phyloP scores from a whole-genome alignment of 2,329 filamentous ascomycete species.

The Davidsoniella neocaledoniae region DNA sequence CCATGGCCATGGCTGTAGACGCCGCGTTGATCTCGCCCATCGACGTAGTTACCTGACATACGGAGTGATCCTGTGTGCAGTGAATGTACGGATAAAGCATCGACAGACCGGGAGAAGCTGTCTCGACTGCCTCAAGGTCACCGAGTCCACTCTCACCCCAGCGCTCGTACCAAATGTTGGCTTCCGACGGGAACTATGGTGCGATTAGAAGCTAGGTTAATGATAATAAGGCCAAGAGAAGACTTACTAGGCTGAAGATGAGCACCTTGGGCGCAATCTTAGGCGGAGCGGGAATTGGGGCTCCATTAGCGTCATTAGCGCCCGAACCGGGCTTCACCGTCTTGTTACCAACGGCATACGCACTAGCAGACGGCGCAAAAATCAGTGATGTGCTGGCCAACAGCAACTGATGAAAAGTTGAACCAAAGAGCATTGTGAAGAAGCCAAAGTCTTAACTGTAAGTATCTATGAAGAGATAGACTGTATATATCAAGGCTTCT shows the following conservation, averaged over 20 bases:
- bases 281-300: neutral
- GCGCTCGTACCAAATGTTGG: constrained; percentile 42
- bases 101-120: constrained; percentile 45
- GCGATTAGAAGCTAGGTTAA: constrained; percentile 2
- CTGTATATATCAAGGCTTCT: too few species aligned
- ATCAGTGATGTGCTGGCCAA: neutral
- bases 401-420: neutral
- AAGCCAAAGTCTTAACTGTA: too few species aligned
- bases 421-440: neutral
- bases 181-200: constrained; percentile 43
- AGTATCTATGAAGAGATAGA: too few species aligned
- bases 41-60: constrained; percentile 55
- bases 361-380: neutral
- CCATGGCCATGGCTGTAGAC: constrained; percentile 43
- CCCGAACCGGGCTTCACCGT: neutral
- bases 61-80: constrained; percentile 40
- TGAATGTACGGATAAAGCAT: constrained; percentile 47
- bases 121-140: constrained; percentile 37
- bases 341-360: neutral
- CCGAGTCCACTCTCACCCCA: constrained; percentile 29
- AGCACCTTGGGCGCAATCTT: constrained; percentile 40
- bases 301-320: neutral
- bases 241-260: constrained; percentile 42
- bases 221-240: constrained; percentile 4
- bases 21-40: constrained; percentile 64